Evolutionary conservation across 495 filamentous ascomycete species (phyloP).

Genomic region (Elaphomyces granulatus): DNA sequence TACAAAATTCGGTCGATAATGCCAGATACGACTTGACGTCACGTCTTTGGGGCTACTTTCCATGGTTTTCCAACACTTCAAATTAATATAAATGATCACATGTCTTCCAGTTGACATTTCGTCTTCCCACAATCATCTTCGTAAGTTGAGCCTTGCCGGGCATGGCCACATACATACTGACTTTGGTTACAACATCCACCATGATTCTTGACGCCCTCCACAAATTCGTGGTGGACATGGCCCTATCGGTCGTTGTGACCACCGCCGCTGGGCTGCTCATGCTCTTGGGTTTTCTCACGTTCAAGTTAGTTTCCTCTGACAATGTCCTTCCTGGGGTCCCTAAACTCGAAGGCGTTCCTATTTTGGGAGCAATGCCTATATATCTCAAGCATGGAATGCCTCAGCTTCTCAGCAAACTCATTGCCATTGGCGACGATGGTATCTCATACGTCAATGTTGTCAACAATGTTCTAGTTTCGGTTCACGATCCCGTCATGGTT

Average conservation of each 20-base stretch:
- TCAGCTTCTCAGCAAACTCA: slow-evolving; percentile 9
- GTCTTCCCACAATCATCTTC: too few relatives aligned
- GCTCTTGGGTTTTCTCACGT: slow-evolving; percentile 9
- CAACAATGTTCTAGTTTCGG: slow-evolving; percentile 8
- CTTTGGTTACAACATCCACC: slow-evolving; percentile 2
- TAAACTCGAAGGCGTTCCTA: slow-evolving; percentile 8
- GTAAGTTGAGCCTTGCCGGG: too few relatives aligned
- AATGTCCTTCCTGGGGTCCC: slow-evolving; percentile 8
- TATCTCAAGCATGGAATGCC: slow-evolving; percentile 10
- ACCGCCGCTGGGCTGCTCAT: slow-evolving; percentile 8
- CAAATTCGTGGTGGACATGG: slow-evolving; percentile 2
- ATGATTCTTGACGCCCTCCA: slow-evolving; percentile 5
- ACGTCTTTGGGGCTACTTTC: too few relatives aligned
- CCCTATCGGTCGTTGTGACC: slow-evolving; percentile 6
- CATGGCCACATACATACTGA: too few relatives aligned
- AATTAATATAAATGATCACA: too few relatives aligned
- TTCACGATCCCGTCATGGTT: slow-evolving; percentile 11
- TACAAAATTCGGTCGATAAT: too few relatives aligned
- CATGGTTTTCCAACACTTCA: too few relatives aligned
- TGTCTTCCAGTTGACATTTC: too few relatives aligned
- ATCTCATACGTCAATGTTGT: slow-evolving; percentile 10
- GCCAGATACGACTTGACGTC: too few relatives aligned
- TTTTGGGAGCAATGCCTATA: slow-evolving; percentile 10
- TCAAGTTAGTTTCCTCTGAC: slow-evolving; percentile 8
- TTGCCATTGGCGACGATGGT: slow-evolving; percentile 9